phyloP scores from a whole-genome alignment of 2,329 filamentous ascomycete genomes.

The Penicillium rolfsii region DNA sequence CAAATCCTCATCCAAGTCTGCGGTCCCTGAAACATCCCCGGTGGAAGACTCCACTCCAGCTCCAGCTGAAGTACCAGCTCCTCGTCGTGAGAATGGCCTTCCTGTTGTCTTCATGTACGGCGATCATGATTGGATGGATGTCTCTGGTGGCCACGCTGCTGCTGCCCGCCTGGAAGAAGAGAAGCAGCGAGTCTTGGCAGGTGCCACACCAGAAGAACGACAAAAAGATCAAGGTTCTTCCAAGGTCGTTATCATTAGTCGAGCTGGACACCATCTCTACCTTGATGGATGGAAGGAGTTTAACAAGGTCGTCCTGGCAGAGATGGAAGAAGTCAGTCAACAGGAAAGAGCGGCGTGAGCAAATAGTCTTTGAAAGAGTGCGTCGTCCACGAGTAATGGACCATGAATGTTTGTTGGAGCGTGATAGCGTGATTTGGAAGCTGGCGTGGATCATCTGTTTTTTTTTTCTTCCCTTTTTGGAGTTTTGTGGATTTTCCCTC shows the following conservation, averaged over 20 bases:
- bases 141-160: conserved; percentile 78
- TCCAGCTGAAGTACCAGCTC: conserved; percentile 40
- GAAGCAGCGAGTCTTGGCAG: conserved; percentile 61
- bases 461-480: conserved; percentile 4
- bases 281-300: conserved; percentile 72
- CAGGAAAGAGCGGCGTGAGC: conserved; percentile 29
- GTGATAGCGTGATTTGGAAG: conserved; percentile 10
- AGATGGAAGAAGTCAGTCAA: conserved; percentile 65
- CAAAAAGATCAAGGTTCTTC: conserved; percentile 74
- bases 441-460: background rate
- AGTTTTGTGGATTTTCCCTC: conserved; percentile 6
- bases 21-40: background rate
- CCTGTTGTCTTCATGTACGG: conserved; percentile 95
- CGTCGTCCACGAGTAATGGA: conserved; percentile 13
- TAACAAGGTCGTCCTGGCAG: conserved; percentile 65
- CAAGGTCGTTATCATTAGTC: conserved; percentile 77
- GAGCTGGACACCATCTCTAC: conserved; percentile 73
- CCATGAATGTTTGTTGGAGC: conserved; percentile 19
- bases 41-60: background rate
- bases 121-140: conserved; percentile 99
- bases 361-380: background rate
- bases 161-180: conserved; percentile 76
- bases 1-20: conserved; percentile 16
- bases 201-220: conserved; percentile 68
- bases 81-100: conserved; percentile 64